Conservation (phyloP, 768 basidiomycete species). For the Pisolithus albus region DNA sequence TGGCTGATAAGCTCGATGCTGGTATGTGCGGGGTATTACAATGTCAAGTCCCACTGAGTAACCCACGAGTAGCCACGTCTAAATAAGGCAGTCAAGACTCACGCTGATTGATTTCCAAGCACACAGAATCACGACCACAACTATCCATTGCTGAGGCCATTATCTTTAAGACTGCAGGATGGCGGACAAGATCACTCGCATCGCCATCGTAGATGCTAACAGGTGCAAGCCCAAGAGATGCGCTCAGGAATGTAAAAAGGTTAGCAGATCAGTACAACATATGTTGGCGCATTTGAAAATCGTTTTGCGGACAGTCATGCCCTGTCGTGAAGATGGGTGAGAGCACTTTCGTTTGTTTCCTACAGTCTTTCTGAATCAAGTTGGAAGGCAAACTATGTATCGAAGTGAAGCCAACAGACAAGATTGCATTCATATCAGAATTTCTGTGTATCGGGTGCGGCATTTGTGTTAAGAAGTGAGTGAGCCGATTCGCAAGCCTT, state of each 20-base stretch:
- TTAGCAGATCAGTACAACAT: slow-evolving; percentile 19
- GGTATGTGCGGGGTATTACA: no score
- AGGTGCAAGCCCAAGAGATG: slow-evolving; percentile 95
- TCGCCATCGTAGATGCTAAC: slow-evolving; percentile 90
- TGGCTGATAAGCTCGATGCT: background rate
- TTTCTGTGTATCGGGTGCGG: slow-evolving; percentile 99
- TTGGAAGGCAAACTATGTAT: slow-evolving; percentile 89
- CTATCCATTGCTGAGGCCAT: background rate
- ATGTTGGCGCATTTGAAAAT: slow-evolving; percentile 6
- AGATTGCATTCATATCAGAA: slow-evolving; percentile 98
- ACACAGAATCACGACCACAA: background rate
- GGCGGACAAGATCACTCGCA: slow-evolving; percentile 96
- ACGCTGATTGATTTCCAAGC: background rate
- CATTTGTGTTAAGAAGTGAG: slow-evolving; percentile 99
- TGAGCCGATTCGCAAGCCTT: background rate
- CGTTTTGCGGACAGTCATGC: slow-evolving; percentile 54
- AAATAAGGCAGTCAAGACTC: background rate
- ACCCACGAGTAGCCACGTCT: background rate
- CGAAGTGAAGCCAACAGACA: slow-evolving; percentile 92
- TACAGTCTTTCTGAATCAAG: background rate
- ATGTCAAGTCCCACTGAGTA: no score
- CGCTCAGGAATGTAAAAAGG: slow-evolving; percentile 98
- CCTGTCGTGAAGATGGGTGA: slow-evolving; percentile 96
- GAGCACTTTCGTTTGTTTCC: slow-evolving; percentile 11
- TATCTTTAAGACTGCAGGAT: slow-evolving; percentile 31